Evolutionary conservation across 2,329 filamentous ascomycete species (phyloP).

Genomic region (Aspergillus sp.): DNA sequence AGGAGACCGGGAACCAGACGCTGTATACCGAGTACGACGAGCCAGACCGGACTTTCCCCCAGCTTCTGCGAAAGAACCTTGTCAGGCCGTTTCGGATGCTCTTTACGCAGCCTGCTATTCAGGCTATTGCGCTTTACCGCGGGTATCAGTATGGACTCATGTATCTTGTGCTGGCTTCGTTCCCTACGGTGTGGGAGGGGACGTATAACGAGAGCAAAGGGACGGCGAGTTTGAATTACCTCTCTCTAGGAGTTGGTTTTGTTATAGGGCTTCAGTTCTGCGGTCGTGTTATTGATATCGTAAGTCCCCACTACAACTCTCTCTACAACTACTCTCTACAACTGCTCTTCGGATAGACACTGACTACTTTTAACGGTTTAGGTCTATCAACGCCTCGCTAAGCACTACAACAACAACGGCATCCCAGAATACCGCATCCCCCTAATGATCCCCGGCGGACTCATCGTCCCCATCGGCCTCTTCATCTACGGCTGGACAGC

Average conservation of each 20-base stretch:
- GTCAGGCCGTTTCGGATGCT: slow-evolving; percentile 58
- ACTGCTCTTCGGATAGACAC: no score
- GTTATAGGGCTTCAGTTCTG: slow-evolving; percentile 52
- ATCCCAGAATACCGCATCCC: slow-evolving; percentile 63
- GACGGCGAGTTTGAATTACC: slow-evolving; percentile 62
- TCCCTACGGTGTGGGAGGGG: slow-evolving; percentile 57
- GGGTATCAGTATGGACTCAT: slow-evolving; percentile 57
- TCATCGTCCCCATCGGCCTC: slow-evolving; percentile 54
- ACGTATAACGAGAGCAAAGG: slow-evolving; percentile 56
- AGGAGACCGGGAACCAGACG: slow-evolving; percentile 35
- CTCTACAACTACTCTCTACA: no score
- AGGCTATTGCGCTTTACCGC: slow-evolving; percentile 54
- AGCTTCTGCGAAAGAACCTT: slow-evolving; percentile 35
- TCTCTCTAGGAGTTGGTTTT: slow-evolving; percentile 63
- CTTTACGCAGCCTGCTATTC: slow-evolving; percentile 59
- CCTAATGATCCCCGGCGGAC: slow-evolving; percentile 53
- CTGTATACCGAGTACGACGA: slow-evolving; percentile 37
- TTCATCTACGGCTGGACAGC: slow-evolving; percentile 61
- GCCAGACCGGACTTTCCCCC: background rate
- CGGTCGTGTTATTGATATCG: slow-evolving; percentile 8
- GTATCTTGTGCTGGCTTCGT: slow-evolving; percentile 37
- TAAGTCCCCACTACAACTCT: background rate
- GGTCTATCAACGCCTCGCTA: slow-evolving; percentile 48
- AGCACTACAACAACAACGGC: slow-evolving; percentile 41
- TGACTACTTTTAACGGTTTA: no score